Base-by-base conservation (phyloP, 345 rosid species). In the Hevea brasiliensis region DNA sequence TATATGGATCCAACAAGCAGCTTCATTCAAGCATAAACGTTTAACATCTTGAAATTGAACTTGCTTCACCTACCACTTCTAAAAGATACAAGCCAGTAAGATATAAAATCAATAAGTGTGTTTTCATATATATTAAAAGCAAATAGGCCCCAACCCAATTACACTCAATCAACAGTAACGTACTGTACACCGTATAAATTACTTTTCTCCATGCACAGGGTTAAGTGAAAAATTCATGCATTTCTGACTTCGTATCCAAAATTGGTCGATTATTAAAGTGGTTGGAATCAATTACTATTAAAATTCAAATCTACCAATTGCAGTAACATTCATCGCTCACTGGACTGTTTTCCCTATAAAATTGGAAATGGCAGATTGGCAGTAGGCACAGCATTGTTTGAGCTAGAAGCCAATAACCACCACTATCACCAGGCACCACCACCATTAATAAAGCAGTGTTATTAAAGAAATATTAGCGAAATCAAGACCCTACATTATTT, bases 101-200 rank as follows among this genome's bases (percentile, higher is more conserved):
- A 62, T 3, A 61, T n/a, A 51, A 23, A 37, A 32, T 10, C 47
- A 47, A 50, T 23, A 45, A 44, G 29, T 35, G 75, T 9, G 9
- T 44, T 23, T 44, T 32, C 37, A 32, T 17, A 4, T 35, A 18
- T 47, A 66, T 32, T 32, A 32, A 32, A 32, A 32, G 37, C 26
- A 47, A 7, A n/a, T 29, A 23, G 65, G 42, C 8, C 15, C 32
- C 50, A 35, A 17, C 55, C 42, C 13, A 23, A 61, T 29, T 61
- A 4, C 37, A 72, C 29, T 61, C 18, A 61, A 27, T 26, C 45
- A 67, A 72, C 48, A 68, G n/a, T 48, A n/a, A n/a, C n/a, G n/a
- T 72, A 67, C 29, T 44, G 26, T 4, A 21, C 60, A 66, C 37
- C 66, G n/a, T n/a, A 65, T 23, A 61, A 62, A 51, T 32, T 41